Percentiles rank a stretch among this genome's conserved stretches.
Conservation (phyloP, 2,329 filamentous ascomycete genomes). For the Triangularia verruculosa region DNA sequence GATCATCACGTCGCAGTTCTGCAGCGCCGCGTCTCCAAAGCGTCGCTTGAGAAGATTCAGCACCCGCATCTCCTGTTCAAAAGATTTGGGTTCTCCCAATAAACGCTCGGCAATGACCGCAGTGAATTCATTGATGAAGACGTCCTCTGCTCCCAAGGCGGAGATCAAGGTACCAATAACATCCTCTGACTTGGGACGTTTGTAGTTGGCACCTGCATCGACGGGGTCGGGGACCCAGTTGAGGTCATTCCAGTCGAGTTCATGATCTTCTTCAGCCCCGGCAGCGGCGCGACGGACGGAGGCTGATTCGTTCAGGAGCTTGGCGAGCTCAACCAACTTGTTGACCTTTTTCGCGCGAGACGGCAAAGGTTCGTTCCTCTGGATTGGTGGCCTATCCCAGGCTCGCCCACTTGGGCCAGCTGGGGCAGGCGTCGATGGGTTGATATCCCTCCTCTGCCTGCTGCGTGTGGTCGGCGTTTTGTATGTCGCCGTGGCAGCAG, state of each 20-base stretch:
- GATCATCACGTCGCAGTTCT: slow-evolving; percentile 96
- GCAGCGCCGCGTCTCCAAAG: slow-evolving; percentile 80
- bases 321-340: slow-evolving; percentile 64
- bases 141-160: slow-evolving; percentile 82
- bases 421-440: background rate
- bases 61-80: slow-evolving; percentile 77
- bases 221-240: slow-evolving; percentile 89
- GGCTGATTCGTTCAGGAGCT: slow-evolving; percentile 60
- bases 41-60: slow-evolving; percentile 83
- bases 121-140: slow-evolving; percentile 93
- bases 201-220: slow-evolving; percentile 90
- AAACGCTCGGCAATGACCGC: slow-evolving; percentile 83
- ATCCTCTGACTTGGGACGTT: slow-evolving; percentile 82
- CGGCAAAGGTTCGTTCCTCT: background rate
- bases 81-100: slow-evolving; percentile 57
- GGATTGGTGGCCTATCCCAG: background rate
- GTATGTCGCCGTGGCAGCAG: slow-evolving; percentile 2
- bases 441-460: background rate
- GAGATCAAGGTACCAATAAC: slow-evolving; percentile 85
- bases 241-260: slow-evolving; percentile 88
- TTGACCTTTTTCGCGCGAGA: slow-evolving; percentile 25
- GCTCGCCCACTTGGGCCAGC: background rate
- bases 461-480: background rate
- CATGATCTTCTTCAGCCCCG: slow-evolving; percentile 53
- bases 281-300: slow-evolving; percentile 49